phyloP scores from a whole-genome alignment of 2,329 filamentous ascomycete species.

The Verticillium tricorpus region DNA sequence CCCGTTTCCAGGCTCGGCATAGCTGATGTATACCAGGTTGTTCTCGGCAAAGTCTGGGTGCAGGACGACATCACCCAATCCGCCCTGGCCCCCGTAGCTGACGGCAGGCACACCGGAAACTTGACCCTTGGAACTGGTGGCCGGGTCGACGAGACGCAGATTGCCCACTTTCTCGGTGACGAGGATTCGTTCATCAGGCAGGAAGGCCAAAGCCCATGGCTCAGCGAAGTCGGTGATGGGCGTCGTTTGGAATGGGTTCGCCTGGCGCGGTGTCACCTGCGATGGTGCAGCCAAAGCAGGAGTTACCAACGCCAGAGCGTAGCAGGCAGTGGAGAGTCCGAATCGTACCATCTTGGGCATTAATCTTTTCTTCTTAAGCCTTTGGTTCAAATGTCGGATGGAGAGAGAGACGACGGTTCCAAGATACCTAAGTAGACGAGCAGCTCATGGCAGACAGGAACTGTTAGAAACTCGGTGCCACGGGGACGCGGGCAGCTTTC shows the following conservation, averaged over 20 bases:
- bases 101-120: constrained; percentile 26
- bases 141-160: constrained; percentile 23
- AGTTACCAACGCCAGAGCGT: constrained; percentile 21
- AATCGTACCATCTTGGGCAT: constrained; percentile 20
- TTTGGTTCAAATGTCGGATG: background rate
- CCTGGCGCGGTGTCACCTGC: constrained; percentile 18
- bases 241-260: constrained; percentile 21
- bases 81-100: constrained; percentile 26
- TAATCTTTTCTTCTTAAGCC: background rate
- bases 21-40: constrained; percentile 26
- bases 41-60: constrained; percentile 26
- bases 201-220: constrained; percentile 26
- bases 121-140: constrained; percentile 19
- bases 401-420: background rate
- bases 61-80: constrained; percentile 25
- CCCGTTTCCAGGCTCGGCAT: constrained; percentile 22
- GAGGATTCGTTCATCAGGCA: constrained; percentile 25
- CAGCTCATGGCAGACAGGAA: background rate
- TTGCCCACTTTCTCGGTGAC: constrained; percentile 26
- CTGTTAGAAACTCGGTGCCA: background rate
- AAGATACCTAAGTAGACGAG: background rate
- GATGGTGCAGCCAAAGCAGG: constrained; percentile 19
- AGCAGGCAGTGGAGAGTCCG: constrained; percentile 20
- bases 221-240: constrained; percentile 15
- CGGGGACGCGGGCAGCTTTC: background rate